phyloP scores from a whole-genome alignment of 176 grass and related monocot genomes.

The Eragrostis curvula region DNA sequence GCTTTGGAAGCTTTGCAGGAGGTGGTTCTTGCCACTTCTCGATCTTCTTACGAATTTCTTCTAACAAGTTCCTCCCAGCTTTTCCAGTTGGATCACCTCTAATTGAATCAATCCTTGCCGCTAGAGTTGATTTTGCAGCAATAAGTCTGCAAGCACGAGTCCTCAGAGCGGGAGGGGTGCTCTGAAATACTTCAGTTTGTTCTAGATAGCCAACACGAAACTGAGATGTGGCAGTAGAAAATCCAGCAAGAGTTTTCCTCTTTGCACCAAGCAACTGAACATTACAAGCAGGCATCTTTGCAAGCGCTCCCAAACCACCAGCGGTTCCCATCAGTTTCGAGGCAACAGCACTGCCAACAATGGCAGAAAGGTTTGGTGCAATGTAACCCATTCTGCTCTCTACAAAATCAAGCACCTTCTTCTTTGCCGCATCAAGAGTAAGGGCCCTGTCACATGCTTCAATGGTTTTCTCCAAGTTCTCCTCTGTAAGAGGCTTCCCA shows the following conservation, averaged over 20 bases:
- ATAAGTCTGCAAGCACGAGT: conserved; percentile 67
- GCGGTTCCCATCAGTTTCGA: conserved; percentile 85
- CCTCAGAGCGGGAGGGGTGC: conserved; percentile 69
- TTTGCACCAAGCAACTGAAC: conserved; percentile 84
- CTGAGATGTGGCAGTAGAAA: conserved; percentile 76
- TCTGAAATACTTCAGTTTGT: conserved; percentile 88
- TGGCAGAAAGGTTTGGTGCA: conserved; percentile 85
- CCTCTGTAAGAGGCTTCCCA: conserved; percentile 75
- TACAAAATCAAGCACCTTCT: conserved; percentile 88
- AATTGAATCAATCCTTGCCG: conserved; percentile 71
- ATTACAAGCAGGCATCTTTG: conserved; percentile 96
- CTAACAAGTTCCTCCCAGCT: conserved; percentile 66
- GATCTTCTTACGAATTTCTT: conserved; percentile 84
- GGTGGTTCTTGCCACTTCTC: conserved; percentile 92
- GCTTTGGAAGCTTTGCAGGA: conserved; percentile 86
- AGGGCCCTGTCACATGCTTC: conserved; percentile 86
- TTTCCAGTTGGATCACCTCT: conserved; percentile 95
- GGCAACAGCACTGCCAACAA: conserved; percentile 79
- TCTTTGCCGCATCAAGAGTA: conserved; percentile 76
- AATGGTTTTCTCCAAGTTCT: conserved; percentile 70
- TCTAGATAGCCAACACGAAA: conserved; percentile 85
- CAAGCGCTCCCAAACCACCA: conserved; percentile 72
- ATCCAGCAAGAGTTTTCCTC: conserved; percentile 82
- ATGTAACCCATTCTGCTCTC: conserved; percentile 87
- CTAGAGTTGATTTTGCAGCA: conserved; percentile 74